Base-by-base conservation (phyloP, 345 rosid genomes). In the Acer yangbiense region DNA sequence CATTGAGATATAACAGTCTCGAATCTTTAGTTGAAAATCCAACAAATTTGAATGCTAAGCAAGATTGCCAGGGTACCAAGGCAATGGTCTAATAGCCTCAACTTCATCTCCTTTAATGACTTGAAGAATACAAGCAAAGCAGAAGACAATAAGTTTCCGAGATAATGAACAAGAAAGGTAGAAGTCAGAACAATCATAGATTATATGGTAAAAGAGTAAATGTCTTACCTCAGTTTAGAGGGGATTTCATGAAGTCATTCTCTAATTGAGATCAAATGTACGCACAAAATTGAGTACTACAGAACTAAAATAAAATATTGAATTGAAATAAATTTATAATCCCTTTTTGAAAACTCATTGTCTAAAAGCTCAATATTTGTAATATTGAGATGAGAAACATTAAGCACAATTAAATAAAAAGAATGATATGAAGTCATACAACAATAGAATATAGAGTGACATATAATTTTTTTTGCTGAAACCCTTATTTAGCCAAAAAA, bases 181-280 rank as follows among this genome's bases (percentile, higher is more conserved):
- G 4, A 32, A 32, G 35, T 32, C 5, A 32, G 39, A 32, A 32
- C 52, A 65, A 63, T 27, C 29, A 65, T 61, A 68, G 72, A 63
- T 35, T 11, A 35, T 27, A 75, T 43, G 25, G 7, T 18, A 2
- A 54, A 6, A 75, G 73, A 23, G 10, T 48, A 71, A 29, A 70
- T 17, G 66, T 74, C 68, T 43, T 68, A 88, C 97, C 90, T 89
- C 95, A 76, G 90, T 78, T 50, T 90, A 90, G 75, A 96, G 95
- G 95, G 81, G 97, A 86, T 72, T 84, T 86, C 86, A 86, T 76
- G 74, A 94, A 96, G 81, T 94, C 98, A 82, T 94, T 86, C 90
- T 92, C 97, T 76, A 96, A 82, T 78, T 86, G 92, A 8, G 84
- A 81, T 50, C 83, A 86, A 79, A 96, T 88, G 71, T 90, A 97